These are phyloP conservation scores for Aspergillus affinis DNA, from an alignment of 495 filamentous ascomycete genomes.

Conservation along the genomic window DNA sequence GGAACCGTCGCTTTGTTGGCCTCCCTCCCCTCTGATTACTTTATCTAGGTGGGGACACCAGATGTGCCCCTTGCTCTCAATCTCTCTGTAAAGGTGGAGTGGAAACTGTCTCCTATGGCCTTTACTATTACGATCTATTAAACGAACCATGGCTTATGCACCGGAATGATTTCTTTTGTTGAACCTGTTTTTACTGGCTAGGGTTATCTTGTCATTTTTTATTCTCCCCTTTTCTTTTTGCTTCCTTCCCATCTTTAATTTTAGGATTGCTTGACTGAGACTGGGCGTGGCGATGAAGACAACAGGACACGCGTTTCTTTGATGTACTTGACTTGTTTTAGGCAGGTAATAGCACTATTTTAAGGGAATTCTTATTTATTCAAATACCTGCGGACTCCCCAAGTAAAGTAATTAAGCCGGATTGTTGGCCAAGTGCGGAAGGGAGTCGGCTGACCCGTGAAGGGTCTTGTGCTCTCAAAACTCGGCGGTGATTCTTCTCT, in stretches of 20 bases:
- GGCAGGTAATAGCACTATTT: background rate
- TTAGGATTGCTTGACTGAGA: background rate
- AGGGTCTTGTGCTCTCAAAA: background rate
- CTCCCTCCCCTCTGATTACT: slow-evolving; percentile 44
- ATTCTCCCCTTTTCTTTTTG: background rate
- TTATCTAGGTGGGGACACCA: slow-evolving; percentile 15
- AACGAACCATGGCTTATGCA: background rate
- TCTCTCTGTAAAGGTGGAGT: slow-evolving; percentile 3
- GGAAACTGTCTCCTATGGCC: background rate
- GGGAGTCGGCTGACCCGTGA: background rate
- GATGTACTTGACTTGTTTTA: background rate
- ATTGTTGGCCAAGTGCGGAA: background rate
- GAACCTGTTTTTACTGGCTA: background rate
- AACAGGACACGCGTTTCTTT: background rate
- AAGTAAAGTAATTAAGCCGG: too few species aligned
- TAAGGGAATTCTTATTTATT: background rate
- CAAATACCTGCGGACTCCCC: too few species aligned
- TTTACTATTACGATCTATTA: slow-evolving; percentile 1
- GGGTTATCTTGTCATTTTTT: background rate
- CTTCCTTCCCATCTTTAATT: background rate
- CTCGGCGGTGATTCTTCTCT: background rate
- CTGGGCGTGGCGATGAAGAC: background rate
- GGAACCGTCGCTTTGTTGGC: slow-evolving; percentile 51
- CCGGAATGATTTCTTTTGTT: slow-evolving; percentile 5
- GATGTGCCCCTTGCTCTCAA: slow-evolving; percentile 9